phyloP scores from a whole-genome alignment of 2,329 filamentous ascomycete genomes.

The Monilinia vaccinii-corymbosi region DNA sequence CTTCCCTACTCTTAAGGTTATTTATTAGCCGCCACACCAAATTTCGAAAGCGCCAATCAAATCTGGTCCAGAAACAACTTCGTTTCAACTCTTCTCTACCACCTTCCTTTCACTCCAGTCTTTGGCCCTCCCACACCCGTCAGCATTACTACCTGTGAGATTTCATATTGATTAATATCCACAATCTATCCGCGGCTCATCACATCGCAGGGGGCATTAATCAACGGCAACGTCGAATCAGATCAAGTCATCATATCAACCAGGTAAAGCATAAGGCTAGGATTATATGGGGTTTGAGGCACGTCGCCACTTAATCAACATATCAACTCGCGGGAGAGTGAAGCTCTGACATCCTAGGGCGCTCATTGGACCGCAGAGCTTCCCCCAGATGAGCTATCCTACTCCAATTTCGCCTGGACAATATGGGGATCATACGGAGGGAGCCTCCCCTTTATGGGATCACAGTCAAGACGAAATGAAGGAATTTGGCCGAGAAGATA shows the following conservation, averaged over 20 bases:
- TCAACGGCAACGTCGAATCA: neutral
- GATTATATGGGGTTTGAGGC: neutral
- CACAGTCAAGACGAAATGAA: neutral
- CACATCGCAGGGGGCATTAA: neutral
- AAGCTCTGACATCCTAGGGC: neutral
- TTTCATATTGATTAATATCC: neutral
- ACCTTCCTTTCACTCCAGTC: neutral
- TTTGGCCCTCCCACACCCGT: slow-evolving; percentile 3
- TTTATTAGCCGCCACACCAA: slow-evolving; percentile 4
- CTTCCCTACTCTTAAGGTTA: neutral
- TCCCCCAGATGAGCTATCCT: neutral
- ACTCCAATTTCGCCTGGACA: neutral
- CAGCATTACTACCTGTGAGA: neutral
- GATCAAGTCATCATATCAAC: neutral
- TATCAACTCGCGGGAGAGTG: neutral
- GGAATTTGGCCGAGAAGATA: neutral
- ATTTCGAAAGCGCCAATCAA: slow-evolving; percentile 1
- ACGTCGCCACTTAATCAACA: neutral
- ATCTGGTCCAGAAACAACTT: neutral
- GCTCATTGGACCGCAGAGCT: neutral
- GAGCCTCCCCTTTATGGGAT: slow-evolving; percentile 2
- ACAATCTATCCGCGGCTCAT: neutral
- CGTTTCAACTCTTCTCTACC: slow-evolving; percentile 2
- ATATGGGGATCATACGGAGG: neutral
- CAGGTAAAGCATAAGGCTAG: no score